Evolutionary conservation across 129 eudicot species (phyloP), one percentile per base, ranked within the genome.

Genomic region (Kitagawia praeruptora): DNA sequence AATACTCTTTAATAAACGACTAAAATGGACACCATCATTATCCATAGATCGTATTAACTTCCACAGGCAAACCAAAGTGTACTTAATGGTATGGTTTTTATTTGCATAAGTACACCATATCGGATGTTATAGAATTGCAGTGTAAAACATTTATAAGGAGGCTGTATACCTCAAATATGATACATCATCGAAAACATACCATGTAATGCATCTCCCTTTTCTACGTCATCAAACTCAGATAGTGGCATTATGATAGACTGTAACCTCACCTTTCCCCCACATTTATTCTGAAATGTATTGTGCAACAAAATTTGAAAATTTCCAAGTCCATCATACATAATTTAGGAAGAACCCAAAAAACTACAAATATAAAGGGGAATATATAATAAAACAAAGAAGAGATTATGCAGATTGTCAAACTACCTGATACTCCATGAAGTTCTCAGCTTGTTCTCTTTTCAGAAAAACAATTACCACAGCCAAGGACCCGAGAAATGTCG

Each of bases 341-440:
- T 21, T n/a, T 7, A 54, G 63, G 27, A 54, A 6, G 27, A 54
- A 21, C 9, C 0, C 10, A 54, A 42, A 67, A 40, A 6, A 4
- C 5, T 38, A 53, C n/a, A 5, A 72, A 39, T 5, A 8, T 12
- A 28, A 18, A 25, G 41, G 38, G 40, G 8, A 13, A 67, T 64
- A n/a, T n/a, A 28, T 12, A 13, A 28, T 27, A 6, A 7, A 31
- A 28, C 9, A 67, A 78, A 64, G 54, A 27, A 78, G 45, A 39
- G 54, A 81, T 21, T 21, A 77, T 80, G 63, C 45, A 79, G 75
- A 63, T 48, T n/a, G 45, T 75, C 76, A 81, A 80, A 64, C 31
- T 77, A 95, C 98, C 97, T 95, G 98, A 80, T 95, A 95, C 79
- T 95, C 98, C 98, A 95, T 95, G 23, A 92, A 83, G 80, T 92